These are phyloP conservation scores for Dendrostoma leiphaemia DNA, from an alignment of 2,329 filamentous ascomycete genomes.

Conservation along the genomic window DNA sequence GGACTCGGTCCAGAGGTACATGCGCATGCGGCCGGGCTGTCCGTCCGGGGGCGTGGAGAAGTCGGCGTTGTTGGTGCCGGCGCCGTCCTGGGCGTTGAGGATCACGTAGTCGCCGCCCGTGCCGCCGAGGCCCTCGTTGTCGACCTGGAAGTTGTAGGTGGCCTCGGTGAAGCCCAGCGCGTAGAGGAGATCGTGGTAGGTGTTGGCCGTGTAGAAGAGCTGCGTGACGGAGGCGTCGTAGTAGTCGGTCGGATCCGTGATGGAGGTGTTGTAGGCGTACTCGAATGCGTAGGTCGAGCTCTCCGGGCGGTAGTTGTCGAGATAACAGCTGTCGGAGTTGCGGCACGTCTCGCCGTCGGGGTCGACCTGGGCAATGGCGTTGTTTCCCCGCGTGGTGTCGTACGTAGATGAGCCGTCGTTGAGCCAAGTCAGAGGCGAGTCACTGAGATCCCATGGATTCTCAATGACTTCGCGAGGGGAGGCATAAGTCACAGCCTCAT, in stretches of 20 bases:
- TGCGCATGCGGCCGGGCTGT: constrained; percentile 51
- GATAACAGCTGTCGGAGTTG: constrained; percentile 29
- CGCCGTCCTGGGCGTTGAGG: constrained; percentile 56
- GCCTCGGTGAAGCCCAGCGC: constrained; percentile 55
- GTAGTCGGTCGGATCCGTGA: constrained; percentile 39
- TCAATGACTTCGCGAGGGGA: constrained; percentile 35
- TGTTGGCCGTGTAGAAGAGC: constrained; percentile 60
- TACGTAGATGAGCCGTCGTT: constrained; percentile 45
- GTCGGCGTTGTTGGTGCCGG: constrained; percentile 55
- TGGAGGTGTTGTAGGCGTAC: constrained; percentile 38
- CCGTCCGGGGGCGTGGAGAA: constrained; percentile 55
- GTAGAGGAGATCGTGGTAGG: constrained; percentile 58
- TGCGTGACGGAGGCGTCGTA: constrained; percentile 55
- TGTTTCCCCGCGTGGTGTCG: constrained; percentile 57
- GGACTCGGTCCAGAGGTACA: constrained; percentile 54
- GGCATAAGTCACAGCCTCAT: constrained; percentile 34
- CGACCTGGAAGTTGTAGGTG: constrained; percentile 59
- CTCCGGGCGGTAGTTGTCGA: constrained; percentile 50
- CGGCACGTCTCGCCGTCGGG: constrained; percentile 36
- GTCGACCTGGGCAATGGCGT: constrained; percentile 54
- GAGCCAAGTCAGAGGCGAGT: constrained; percentile 55
- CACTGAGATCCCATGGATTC: constrained; percentile 45
- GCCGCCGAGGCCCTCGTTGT: constrained; percentile 55
- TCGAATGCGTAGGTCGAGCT: constrained; percentile 42
- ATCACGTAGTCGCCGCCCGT: constrained; percentile 50